Base-by-base conservation (phyloP, 169 alveolate genomes). In the Plasmodium knowlesi region DNA sequence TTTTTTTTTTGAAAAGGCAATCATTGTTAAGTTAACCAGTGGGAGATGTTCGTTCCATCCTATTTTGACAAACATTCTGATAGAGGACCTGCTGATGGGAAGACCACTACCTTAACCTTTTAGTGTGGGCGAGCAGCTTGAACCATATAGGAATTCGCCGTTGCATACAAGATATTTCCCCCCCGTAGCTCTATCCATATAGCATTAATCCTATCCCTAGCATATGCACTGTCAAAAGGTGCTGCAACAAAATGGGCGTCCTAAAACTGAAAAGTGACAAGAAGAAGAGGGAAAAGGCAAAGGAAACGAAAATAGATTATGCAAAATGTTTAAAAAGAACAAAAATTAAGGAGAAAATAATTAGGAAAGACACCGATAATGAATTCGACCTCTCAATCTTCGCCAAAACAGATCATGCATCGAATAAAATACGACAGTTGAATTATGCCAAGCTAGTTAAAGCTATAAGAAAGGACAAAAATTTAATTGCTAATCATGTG, bases 391-490 rank as follows among this genome's bases (percentile, higher is more conserved):
- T 88, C 19, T 78, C 90, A 0, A 80, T 88, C 57, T 88, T 88
- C 82, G 70, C 82, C 90, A 88, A 88, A 88, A 88, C 90, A 61
- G 73, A 79, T 73, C 94, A 88, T 73, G 82, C 76, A 39, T 88
- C 94, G 32, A 88, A 50, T 88, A 88, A 88, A 61, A 88, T 88
- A 57, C 94, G 94, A 12, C 94, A 79, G 46, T n/a, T 88, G 50
- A 88, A 78, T 79, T 88, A 88, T 78, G 94, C 57, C 28, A 88
- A 88, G 39, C 37, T 88, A 88, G 76, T 79, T 79, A 88, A 88
- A 41, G 72, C 41, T 3, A 88, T 88, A 50, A 88, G 53, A 41
- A 88, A 67, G 16, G 79, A 88, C 82, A 88, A 88, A 78, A 79
- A 88, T 79, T 37, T 88, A 61, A 53, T 88, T 22, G 46, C 46